Evolutionary conservation across 495 filamentous ascomycete species (phyloP).

Genomic region (Glarea lozoyensis): DNA sequence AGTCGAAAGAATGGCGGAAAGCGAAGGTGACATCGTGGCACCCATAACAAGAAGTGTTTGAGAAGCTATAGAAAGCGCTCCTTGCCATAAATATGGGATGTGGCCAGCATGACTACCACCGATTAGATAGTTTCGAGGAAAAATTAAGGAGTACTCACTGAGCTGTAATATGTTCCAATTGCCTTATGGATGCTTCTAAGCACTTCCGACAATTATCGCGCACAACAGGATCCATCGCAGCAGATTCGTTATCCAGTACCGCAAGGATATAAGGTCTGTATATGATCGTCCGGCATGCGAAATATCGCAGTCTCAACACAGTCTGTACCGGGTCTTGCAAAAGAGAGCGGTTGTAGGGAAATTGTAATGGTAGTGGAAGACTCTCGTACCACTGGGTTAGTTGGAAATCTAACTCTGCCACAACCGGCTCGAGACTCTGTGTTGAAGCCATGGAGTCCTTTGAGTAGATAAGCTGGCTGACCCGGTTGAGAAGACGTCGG

Average conservation of each 20-base stretch:
- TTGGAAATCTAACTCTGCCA: constrained; percentile 73
- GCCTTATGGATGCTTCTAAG: constrained; percentile 70
- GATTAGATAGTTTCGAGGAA: constrained; percentile 3
- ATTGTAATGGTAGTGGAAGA: constrained; percentile 62
- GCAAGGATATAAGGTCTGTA: constrained; percentile 76
- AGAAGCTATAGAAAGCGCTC: constrained; percentile 71
- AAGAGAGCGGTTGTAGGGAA: constrained; percentile 56
- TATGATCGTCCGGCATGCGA: constrained; percentile 77
- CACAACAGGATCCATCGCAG: constrained; percentile 56
- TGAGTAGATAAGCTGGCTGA: constrained; percentile 73
- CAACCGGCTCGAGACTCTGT: constrained; percentile 62
- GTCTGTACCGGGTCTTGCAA: constrained; percentile 69
- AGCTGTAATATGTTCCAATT: constrained; percentile 68
- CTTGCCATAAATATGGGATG: constrained; percentile 82
- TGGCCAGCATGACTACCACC: constrained; percentile 61
- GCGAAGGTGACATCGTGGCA: constrained; percentile 69
- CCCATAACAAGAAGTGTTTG: constrained; percentile 77
- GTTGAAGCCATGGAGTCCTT: constrained; percentile 62
- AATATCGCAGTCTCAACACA: constrained; percentile 68
- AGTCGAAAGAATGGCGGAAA: constrained; percentile 41
- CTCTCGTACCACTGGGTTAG: constrained; percentile 78
- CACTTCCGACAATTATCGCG: constrained; percentile 72
- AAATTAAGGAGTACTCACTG: constrained; percentile 42
- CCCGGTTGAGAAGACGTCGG: constrained; percentile 65
- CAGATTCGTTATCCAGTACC: constrained; percentile 68